A percentile compares a stretch with the other conserved stretches of the same genome.
Evolutionary conservation across 208 protist genomes (phyloP).

Genomic region (Acanthamoeba castellanii): DNA sequence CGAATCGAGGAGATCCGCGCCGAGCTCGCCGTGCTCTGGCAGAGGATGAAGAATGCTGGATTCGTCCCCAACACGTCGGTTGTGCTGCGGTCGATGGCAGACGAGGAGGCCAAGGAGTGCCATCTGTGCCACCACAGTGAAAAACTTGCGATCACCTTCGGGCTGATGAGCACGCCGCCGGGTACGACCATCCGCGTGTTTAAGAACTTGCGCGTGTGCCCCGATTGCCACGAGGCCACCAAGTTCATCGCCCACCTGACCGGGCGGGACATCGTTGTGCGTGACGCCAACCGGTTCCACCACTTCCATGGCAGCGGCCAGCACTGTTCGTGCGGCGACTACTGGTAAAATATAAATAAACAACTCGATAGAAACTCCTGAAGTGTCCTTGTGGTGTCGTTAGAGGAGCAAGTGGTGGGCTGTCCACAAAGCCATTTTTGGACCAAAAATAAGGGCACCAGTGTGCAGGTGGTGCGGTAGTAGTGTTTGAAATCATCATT

Average conservation of each 20-base stretch:
- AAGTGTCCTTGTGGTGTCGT: too few relatives aligned
- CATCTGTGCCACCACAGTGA: constrained; percentile 71
- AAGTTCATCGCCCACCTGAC: constrained; percentile 73
- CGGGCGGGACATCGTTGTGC: constrained; percentile 71
- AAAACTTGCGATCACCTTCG: constrained; percentile 66
- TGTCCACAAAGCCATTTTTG: too few relatives aligned
- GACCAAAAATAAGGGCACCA: too few relatives aligned
- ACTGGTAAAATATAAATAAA: constrained; percentile 53
- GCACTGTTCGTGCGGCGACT: constrained; percentile 69
- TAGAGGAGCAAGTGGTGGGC: too few relatives aligned
- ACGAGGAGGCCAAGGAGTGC: constrained; percentile 74
- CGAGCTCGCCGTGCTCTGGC: constrained; percentile 5
- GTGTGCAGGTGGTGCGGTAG: too few relatives aligned
- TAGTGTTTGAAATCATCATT: background rate
- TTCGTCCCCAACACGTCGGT: constrained; percentile 50
- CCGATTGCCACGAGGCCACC: constrained; percentile 76
- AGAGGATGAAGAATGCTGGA: constrained; percentile 46
- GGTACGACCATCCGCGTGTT: background rate
- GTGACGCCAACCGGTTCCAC: constrained; percentile 73
- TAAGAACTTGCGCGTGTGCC: constrained; percentile 75
- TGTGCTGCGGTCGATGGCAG: constrained; percentile 26
- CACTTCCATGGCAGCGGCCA: constrained; percentile 57
- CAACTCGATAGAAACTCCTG: too few relatives aligned
- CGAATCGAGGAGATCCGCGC: constrained; percentile 18
- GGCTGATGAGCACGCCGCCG: constrained; percentile 54